phyloP scores from a whole-genome alignment of 2,329 filamentous ascomycete species.

The Ambrosiella cleistominuta region DNA sequence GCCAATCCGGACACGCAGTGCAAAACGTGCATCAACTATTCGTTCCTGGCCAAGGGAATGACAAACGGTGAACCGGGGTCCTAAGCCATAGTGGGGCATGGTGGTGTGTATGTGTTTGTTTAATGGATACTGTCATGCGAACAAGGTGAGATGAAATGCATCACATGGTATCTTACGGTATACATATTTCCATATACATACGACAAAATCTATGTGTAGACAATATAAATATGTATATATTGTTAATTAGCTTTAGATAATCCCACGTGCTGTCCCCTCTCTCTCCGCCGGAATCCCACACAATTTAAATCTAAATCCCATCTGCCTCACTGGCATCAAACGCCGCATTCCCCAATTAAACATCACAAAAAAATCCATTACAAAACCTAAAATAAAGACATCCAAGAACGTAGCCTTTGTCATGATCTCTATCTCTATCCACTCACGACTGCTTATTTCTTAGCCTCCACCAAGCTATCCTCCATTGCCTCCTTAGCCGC shows the following conservation, averaged over 20 bases:
- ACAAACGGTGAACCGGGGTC: too few relatives aligned
- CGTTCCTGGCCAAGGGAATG: too few relatives aligned
- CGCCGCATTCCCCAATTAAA: neutral
- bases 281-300: neutral
- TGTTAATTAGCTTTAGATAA: neutral
- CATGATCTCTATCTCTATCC: neutral
- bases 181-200: too few relatives aligned
- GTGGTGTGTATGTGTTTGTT: too few relatives aligned
- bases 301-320: neutral
- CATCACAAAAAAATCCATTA: neutral
- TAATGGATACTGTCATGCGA: too few relatives aligned
- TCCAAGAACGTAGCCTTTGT: neutral
- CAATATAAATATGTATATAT: too few relatives aligned
- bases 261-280: neutral
- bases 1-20: too few relatives aligned
- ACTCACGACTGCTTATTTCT: conserved; percentile 10
- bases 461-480: conserved; percentile 32
- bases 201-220: too few relatives aligned
- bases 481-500: conserved; percentile 45
- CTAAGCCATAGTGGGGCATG: too few relatives aligned
- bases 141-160: too few relatives aligned
- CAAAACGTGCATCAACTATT: too few relatives aligned
- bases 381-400: neutral
- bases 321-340: neutral
- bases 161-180: too few relatives aligned